Evolutionary conservation across 495 filamentous ascomycete species (phyloP).

Genomic region (Evansstolkia leycettana): DNA sequence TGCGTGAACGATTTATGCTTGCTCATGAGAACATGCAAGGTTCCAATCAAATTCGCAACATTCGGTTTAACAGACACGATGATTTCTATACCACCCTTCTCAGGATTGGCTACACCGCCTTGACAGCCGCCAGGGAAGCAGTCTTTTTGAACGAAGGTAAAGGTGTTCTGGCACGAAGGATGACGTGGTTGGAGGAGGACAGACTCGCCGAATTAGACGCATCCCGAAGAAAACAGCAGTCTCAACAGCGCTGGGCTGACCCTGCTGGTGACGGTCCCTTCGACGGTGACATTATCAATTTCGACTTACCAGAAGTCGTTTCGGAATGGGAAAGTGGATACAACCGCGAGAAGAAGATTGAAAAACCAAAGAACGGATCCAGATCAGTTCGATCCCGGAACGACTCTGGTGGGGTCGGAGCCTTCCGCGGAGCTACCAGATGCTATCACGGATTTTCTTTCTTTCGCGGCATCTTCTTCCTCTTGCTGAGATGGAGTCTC

Average conservation of each 20-base stretch:
- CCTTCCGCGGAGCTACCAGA: constrained; percentile 57
- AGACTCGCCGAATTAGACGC: constrained; percentile 49
- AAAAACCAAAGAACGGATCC: constrained; percentile 34
- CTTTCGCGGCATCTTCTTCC: constrained; percentile 55
- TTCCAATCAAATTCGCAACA: constrained; percentile 65
- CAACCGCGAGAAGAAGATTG: constrained; percentile 46
- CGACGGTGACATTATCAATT: constrained; percentile 19
- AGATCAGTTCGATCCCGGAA: constrained; percentile 25
- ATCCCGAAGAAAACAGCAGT: constrained; percentile 16
- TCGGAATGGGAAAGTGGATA: constrained; percentile 49
- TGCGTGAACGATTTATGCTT: constrained; percentile 42
- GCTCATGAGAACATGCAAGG: constrained; percentile 89
- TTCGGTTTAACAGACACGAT: constrained; percentile 70
- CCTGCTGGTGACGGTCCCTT: constrained; percentile 19
- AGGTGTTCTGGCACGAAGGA: constrained; percentile 55
- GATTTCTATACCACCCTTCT: constrained; percentile 92
- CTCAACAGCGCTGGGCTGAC: constrained; percentile 12
- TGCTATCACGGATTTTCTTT: constrained; percentile 65
- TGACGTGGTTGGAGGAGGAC: constrained; percentile 90
- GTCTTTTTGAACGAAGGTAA: constrained; percentile 89
- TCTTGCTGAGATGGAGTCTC: constrained; percentile 48
- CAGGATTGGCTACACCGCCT: constrained; percentile 68
- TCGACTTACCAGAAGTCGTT: constrained; percentile 21
- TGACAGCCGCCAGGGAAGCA: constrained; percentile 88
- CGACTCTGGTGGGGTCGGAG: constrained; percentile 57